These are phyloP conservation scores for Fusarium nisikadoi DNA, from an alignment of 2,329 filamentous ascomycete genomes.

Conservation along the genomic window DNA sequence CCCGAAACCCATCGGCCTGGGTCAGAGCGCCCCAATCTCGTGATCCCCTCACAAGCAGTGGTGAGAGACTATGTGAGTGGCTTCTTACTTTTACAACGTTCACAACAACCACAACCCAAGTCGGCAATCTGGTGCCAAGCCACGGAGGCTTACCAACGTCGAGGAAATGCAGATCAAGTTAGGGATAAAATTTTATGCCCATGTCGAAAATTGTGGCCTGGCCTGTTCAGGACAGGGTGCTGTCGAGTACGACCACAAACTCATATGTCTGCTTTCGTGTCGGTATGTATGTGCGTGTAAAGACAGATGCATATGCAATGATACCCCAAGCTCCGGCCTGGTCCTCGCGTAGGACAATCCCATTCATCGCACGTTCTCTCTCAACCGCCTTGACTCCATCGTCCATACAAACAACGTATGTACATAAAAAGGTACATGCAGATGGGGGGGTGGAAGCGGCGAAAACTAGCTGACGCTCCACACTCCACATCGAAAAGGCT, in stretches of 20 bases:
- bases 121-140: slow-evolving; percentile 31
- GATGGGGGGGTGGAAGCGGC: slow-evolving; percentile 27
- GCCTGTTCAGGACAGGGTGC: slow-evolving; percentile 11
- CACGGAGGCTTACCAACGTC: slow-evolving; percentile 33
- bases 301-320: slow-evolving; percentile 43
- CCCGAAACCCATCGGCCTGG: slow-evolving; percentile 44
- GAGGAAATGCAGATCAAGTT: slow-evolving; percentile 26
- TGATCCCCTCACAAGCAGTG: slow-evolving; percentile 37
- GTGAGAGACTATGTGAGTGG: slow-evolving; percentile 32
- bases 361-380: slow-evolving; percentile 44
- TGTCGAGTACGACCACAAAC: slow-evolving; percentile 15
- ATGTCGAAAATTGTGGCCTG: slow-evolving; percentile 8
- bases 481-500: slow-evolving; percentile 30
- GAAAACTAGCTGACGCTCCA: slow-evolving; percentile 32
- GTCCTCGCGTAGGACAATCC: slow-evolving; percentile 42
- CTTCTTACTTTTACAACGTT: slow-evolving; percentile 43
- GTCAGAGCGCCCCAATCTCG: slow-evolving; percentile 43
- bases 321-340: slow-evolving; percentile 39
- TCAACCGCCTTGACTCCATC: slow-evolving; percentile 38
- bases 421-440: slow-evolving; percentile 27
- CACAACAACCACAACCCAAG: slow-evolving; percentile 16
- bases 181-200: slow-evolving; percentile 21
- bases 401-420: slow-evolving; percentile 14
- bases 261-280: slow-evolving; percentile 29
- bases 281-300: slow-evolving; percentile 42